Evolutionary conservation across 2,329 filamentous ascomycete species (phyloP).

Genomic region (Diaporthe amygdali): DNA sequence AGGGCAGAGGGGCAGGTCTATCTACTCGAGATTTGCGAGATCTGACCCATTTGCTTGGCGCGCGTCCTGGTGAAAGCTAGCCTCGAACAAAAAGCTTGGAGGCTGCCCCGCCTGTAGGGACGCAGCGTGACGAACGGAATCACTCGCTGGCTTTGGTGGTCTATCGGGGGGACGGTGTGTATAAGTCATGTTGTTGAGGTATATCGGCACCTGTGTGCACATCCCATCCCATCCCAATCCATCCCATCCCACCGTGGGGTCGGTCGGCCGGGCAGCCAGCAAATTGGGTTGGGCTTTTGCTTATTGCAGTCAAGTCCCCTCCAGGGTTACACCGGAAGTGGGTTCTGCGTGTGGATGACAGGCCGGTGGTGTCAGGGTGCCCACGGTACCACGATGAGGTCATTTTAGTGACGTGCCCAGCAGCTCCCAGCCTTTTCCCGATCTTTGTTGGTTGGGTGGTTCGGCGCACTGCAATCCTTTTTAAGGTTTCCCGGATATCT

Average conservation of each 20-base stretch:
- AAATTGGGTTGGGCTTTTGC: too few relatives aligned
- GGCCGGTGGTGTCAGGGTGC: conserved; percentile 9
- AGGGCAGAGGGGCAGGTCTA: not conserved
- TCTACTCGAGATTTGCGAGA: conserved; percentile 11
- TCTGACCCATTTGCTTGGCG: conserved; percentile 13
- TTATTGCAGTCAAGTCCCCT: not conserved
- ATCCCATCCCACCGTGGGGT: not conserved
- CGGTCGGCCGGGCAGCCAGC: not conserved
- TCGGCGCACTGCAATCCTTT: not conserved
- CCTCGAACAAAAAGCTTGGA: not conserved
- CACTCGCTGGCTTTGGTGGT: too few relatives aligned
- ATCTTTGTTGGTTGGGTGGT: not conserved
- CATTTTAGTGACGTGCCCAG: conserved; percentile 13
- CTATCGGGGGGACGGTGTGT: too few relatives aligned
- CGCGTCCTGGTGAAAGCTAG: not conserved
- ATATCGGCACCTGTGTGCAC: too few relatives aligned
- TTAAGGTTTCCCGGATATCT: conserved; percentile 5
- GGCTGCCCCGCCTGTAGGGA: not conserved
- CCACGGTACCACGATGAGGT: conserved; percentile 3
- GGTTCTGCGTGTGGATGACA: conserved; percentile 1
- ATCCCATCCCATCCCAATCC: not conserved
- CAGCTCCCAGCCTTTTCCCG: not conserved
- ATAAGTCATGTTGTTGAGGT: too few relatives aligned
- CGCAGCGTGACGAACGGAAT: not conserved
- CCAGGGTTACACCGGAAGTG: not conserved